Base-by-base conservation (phyloP, 164 flowering plant species). In the Liquidambar formosana region DNA sequence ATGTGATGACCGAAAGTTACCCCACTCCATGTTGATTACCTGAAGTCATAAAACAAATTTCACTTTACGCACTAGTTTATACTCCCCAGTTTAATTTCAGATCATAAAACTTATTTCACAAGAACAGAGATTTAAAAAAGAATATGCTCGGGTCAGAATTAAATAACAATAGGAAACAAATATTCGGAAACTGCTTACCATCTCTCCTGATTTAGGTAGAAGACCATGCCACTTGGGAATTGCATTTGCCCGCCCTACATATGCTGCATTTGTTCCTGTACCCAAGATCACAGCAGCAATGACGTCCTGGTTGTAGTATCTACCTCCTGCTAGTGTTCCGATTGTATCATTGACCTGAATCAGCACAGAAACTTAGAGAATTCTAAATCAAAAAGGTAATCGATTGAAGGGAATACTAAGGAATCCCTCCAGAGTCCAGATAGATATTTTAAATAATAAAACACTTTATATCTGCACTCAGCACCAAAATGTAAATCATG, bases 21-120 rank as follows among this genome's bases (percentile, higher is more conserved):
- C 99, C 99, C 99, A 95, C 75, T 95, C 99, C 94, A 88, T 95
- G 75, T 95, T 95, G 73, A 95, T 93, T 26, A 91, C 99, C 99
- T 93, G 62, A 63, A 79, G 33, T 11, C 41, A 33, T 6, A 33
- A 6, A 33, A 33, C 2, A 33, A 33, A 33, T 33, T 2, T 6
- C 41, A 6, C 6, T 33, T 33, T 33, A 33, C 41, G 6, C 41
- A 2, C 2, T 33, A 33, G 41, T 33, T 33, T 6, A 63, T 45
- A 28, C 1, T 51, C 38, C n/a, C 18, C 57, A 38, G 15, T 27
- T 56, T 1, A 51, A 52, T 61, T 27, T 23, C 60, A 41, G 21
- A 16, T 10, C 58, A 8, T 22, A 23, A 54, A 23, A 41, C 8
- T 51, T 18, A 15, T 41, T 38, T 2, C 2, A 8, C 3, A 73